These are phyloP conservation scores for Mycena amicta DNA, from an alignment of 768 basidiomycete species.

Conservation along the genomic window DNA sequence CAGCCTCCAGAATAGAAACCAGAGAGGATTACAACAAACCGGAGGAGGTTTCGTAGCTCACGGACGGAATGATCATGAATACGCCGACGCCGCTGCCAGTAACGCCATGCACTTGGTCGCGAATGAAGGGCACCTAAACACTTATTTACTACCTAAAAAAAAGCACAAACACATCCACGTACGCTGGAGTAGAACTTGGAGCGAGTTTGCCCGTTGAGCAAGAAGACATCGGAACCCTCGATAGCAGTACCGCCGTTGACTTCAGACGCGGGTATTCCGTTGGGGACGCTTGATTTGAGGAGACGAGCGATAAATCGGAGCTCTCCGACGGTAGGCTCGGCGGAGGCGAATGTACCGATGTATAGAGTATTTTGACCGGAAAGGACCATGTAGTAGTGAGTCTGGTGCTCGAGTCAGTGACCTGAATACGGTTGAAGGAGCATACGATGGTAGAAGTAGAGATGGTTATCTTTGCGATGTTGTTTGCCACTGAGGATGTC, in stretches of 20 bases:
- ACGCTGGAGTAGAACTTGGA: slow-evolving; percentile 54
- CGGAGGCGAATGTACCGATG: slow-evolving; percentile 48
- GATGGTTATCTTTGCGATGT: slow-evolving; percentile 46
- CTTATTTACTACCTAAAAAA: slow-evolving; percentile 22
- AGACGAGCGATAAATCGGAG: slow-evolving; percentile 52
- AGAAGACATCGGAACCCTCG: slow-evolving; percentile 51
- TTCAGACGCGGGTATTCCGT: slow-evolving; percentile 41
- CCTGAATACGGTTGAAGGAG: not conserved
- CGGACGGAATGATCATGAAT: slow-evolving; percentile 48
- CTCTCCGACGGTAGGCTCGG: slow-evolving; percentile 50
- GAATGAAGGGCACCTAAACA: slow-evolving; percentile 51
- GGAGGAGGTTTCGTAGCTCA: slow-evolving; percentile 48
- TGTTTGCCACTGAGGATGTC: slow-evolving; percentile 22
- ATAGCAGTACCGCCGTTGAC: slow-evolving; percentile 45
- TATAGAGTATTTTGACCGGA: slow-evolving; percentile 45
- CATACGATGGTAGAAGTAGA: slow-evolving; percentile 45
- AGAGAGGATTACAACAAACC: no score
- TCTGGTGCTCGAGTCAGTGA: slow-evolving; percentile 26
- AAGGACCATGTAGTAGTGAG: slow-evolving; percentile 48
- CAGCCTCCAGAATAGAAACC: no score
- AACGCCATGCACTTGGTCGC: slow-evolving; percentile 54
- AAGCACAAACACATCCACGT: not conserved
- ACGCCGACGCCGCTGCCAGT: slow-evolving; percentile 48
- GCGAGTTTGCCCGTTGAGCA: slow-evolving; percentile 46
- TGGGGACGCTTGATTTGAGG: slow-evolving; percentile 41